These are phyloP conservation scores for Trametopsis cervina DNA, from an alignment of 768 basidiomycete genomes.

Conservation along the genomic window DNA sequence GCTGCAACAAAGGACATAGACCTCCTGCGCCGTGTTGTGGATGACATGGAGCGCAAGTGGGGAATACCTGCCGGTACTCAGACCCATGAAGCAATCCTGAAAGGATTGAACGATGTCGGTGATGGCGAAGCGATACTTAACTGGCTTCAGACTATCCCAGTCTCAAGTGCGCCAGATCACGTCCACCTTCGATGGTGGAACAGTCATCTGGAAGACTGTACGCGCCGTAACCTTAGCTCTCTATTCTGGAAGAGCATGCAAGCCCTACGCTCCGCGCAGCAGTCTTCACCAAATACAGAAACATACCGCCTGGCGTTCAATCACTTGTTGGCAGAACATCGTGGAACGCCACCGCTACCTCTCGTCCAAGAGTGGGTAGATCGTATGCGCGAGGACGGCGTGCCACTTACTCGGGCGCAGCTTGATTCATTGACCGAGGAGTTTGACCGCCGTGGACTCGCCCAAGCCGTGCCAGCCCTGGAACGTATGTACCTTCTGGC, in stretches of 20 bases:
- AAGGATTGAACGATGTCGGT: conserved; percentile 39
- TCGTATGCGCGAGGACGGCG: neutral
- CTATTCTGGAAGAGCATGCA: neutral
- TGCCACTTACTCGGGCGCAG: neutral
- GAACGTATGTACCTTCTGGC: neutral
- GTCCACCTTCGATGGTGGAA: conserved; percentile 53
- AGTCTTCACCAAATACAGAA: neutral
- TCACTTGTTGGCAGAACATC: neutral
- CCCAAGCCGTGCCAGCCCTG: neutral
- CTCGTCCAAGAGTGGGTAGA: neutral
- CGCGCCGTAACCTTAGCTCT: conserved; percentile 4
- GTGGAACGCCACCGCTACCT: neutral
- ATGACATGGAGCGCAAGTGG: neutral
- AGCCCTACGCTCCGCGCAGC: neutral
- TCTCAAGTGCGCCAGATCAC: conserved; percentile 35
- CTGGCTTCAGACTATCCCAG: conserved; percentile 50
- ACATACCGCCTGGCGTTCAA: neutral
- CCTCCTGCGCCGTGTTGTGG: neutral
- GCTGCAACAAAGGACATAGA: neutral
- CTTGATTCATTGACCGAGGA: neutral
- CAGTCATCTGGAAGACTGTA: conserved; percentile 38
- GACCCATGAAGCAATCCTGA: conserved; percentile 42
- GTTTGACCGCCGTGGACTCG: neutral
- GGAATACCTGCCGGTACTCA: conserved; percentile 11
- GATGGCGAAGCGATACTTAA: conserved; percentile 29